Evolutionary conservation across 1,284 basidiomycete genomes (phyloP).

Genomic region (Papiliotrema fonsecae): DNA sequence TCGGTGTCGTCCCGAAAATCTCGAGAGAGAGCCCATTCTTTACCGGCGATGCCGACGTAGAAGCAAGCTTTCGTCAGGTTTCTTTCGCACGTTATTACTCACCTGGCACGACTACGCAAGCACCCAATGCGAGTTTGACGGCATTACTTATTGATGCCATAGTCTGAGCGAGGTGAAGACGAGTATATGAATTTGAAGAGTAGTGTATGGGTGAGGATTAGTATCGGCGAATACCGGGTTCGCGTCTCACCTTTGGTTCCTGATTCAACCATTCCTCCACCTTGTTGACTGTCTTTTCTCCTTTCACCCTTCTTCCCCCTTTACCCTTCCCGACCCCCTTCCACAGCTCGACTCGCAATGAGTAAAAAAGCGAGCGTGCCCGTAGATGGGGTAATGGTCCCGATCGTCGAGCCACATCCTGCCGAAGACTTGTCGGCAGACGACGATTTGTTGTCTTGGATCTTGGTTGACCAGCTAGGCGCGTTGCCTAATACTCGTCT

Average conservation of each 20-base stretch:
- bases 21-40: not conserved
- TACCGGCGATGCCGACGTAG: not conserved
- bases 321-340: not conserved
- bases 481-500: constrained; percentile 36
- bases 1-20: not conserved
- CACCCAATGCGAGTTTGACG: not conserved
- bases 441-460: constrained; percentile 45
- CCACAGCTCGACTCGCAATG: not conserved
- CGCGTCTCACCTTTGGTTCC: not conserved
- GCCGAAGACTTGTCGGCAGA: constrained; percentile 45
- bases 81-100: not conserved
- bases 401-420: constrained; percentile 4
- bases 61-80: not conserved
- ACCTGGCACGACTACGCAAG: constrained; percentile 2
- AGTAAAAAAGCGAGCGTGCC: not conserved
- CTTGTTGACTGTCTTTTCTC: not conserved
- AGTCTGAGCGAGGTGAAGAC: too few species aligned
- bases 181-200: too few species aligned
- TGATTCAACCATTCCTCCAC: not conserved
- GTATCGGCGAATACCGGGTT: not conserved
- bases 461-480: constrained; percentile 46
- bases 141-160: not conserved
- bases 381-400: not conserved
- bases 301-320: not conserved
- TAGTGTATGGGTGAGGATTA: not conserved